These are phyloP conservation scores for Gonapodya prolifera DNA, from an alignment of 192 early-diverging fungal species.

Conservation along the genomic window DNA sequence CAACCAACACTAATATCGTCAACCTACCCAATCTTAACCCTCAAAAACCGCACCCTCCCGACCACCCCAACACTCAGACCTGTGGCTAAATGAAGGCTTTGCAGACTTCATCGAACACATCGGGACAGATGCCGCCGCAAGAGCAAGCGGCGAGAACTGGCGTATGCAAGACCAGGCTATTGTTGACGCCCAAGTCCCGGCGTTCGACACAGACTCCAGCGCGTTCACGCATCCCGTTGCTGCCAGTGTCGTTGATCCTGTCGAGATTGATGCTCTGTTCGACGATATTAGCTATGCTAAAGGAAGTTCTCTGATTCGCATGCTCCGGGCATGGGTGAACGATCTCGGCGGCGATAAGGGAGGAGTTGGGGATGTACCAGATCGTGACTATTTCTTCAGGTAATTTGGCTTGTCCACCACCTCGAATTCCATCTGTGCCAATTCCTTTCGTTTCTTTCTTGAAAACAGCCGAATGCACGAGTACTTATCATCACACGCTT, in stretches of 20 bases:
- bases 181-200: constrained; percentile 58
- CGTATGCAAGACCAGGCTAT: constrained; percentile 82
- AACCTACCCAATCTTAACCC: no score
- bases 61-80: constrained; percentile 42
- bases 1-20: no score
- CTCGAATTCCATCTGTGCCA: constrained; percentile 21
- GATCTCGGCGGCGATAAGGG: background rate
- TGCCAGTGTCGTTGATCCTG: constrained; percentile 65
- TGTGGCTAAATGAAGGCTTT: constrained; percentile 98
- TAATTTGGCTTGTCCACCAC: background rate
- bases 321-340: constrained; percentile 69
- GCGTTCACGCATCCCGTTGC: constrained; percentile 85
- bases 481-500: constrained; percentile 74
- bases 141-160: constrained; percentile 25
- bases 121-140: constrained; percentile 52
- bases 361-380: background rate
- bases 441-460: no score
- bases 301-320: constrained; percentile 85
- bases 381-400: background rate
- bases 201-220: constrained; percentile 66
- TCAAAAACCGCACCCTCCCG: no score
- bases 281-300: constrained; percentile 57
- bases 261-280: constrained; percentile 81
- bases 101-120: constrained; percentile 88
- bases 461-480: constrained; percentile 40